Conservation (phyloP, 805 yeast genomes). For the Wickerhamiella alocasiicola region DNA sequence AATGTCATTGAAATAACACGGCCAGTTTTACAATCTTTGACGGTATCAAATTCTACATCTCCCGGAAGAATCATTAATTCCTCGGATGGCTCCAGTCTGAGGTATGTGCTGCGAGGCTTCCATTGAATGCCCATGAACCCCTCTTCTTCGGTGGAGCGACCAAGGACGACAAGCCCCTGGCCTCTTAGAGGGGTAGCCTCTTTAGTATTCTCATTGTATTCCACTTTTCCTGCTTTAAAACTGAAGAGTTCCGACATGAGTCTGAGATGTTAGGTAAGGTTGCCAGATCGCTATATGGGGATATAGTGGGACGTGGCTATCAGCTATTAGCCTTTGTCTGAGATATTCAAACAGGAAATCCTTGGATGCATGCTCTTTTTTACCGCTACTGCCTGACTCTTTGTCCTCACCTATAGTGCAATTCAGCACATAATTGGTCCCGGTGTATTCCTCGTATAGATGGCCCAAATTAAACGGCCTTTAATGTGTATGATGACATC, state of each 20-base stretch:
- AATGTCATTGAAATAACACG: slow-evolving; percentile 61
- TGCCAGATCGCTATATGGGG: no score
- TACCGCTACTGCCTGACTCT: no score
- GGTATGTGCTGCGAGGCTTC: slow-evolving; percentile 45
- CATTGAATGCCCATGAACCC: slow-evolving; percentile 59
- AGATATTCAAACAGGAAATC: no score
- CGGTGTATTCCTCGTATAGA: no score
- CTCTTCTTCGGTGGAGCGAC: slow-evolving; percentile 56
- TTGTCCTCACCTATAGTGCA: no score
- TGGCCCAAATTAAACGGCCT: no score
- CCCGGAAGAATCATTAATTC: slow-evolving; percentile 66
- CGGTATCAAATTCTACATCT: slow-evolving; percentile 66
- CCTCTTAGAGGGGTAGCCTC: slow-evolving; percentile 57
- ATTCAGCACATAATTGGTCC: no score
- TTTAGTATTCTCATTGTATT: slow-evolving; percentile 44
- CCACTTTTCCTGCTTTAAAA: slow-evolving; percentile 75
- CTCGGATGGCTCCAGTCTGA: slow-evolving; percentile 26
- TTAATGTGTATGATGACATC: no score
- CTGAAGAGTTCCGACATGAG: slow-evolving; percentile 15
- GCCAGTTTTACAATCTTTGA: slow-evolving; percentile 59
- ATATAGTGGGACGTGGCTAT: no score
- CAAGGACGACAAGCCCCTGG: slow-evolving; percentile 53
- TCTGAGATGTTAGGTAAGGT: not conserved
- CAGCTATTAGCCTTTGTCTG: no score
- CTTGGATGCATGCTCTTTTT: no score